These are phyloP conservation scores for Colletotrichum phormii DNA, from an alignment of 2,329 filamentous ascomycete genomes.

Conservation along the genomic window DNA sequence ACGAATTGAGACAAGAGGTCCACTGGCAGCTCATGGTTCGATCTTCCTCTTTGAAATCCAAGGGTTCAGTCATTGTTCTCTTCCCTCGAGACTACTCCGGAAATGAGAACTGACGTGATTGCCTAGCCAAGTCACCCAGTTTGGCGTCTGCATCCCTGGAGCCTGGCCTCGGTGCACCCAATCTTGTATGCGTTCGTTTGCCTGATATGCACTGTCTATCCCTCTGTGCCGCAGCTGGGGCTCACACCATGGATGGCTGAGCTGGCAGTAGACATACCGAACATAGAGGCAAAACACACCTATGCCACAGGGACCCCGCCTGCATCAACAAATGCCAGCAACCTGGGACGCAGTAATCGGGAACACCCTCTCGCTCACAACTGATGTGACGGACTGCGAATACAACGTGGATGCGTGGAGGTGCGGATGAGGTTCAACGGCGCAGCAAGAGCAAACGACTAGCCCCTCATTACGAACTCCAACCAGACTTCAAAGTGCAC, in stretches of 20 bases:
- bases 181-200: neutral
- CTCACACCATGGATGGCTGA: neutral
- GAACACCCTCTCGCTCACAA: neutral
- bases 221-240: neutral
- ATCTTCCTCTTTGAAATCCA: neutral
- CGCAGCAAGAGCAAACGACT: neutral
- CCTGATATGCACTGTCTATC: neutral
- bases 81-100: neutral
- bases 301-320: neutral
- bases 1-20: neutral
- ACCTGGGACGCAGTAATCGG: neutral
- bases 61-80: neutral
- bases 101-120: neutral
- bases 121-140: neutral
- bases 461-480: neutral
- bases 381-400: neutral
- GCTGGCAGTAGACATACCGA: neutral
- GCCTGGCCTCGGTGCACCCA: neutral
- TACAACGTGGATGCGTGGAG: neutral
- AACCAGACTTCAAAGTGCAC: neutral
- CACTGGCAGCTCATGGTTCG: neutral
- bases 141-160: neutral
- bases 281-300: neutral
- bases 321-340: neutral
- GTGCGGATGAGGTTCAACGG: neutral